Evolutionary conservation across 1,284 basidiomycete species (phyloP).

Genomic region (Apiotrichum sp.): DNA sequence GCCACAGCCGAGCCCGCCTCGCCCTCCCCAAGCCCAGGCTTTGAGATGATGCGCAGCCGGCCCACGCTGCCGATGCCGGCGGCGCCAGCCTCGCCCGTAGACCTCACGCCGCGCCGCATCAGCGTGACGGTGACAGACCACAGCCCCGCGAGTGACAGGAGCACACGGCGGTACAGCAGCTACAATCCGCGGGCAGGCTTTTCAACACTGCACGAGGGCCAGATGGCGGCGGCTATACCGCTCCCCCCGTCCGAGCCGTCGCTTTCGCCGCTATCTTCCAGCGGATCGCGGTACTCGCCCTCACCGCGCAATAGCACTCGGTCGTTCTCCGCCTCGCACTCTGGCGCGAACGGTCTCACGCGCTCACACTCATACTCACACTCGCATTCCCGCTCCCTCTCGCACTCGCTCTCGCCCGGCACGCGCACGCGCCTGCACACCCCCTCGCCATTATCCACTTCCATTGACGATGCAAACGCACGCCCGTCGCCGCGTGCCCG

Average conservation of each 20-base stretch:
- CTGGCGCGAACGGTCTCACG: background rate
- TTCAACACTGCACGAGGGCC: background rate
- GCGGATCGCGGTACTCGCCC: background rate
- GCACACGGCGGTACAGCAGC: no score
- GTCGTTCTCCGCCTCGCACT: background rate
- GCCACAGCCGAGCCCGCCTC: no score
- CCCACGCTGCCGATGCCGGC: no score
- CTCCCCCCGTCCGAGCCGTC: background rate
- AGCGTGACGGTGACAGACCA: background rate
- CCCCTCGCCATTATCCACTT: background rate
- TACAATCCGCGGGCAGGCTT: no score
- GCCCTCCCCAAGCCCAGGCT: no score
- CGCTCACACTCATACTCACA: background rate
- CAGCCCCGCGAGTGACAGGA: no score
- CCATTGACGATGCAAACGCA: background rate
- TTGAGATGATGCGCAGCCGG: no score
- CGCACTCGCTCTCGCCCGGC: background rate
- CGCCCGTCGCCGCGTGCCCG: no score
- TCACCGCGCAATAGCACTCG: background rate
- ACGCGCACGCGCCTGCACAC: no score
- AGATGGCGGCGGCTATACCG: background rate
- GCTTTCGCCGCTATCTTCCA: background rate
- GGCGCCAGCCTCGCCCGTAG: no score
- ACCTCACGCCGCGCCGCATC: background rate
- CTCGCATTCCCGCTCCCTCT: background rate